Evolutionary conservation across 257 asterid genomes (phyloP).

Genomic region (Plectranthus barbatus): DNA sequence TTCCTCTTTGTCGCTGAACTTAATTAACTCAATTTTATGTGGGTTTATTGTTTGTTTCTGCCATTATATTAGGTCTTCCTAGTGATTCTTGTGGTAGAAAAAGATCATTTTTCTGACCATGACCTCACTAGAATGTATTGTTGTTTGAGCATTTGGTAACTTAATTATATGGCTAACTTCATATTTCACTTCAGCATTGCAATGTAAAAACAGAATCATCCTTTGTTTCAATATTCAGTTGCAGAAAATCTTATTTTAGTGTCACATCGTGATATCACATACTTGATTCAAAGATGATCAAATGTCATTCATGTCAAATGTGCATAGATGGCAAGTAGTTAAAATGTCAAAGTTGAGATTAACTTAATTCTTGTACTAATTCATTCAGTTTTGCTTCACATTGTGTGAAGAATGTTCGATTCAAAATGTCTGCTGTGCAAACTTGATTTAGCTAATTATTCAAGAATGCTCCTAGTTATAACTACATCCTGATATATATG

Average conservation of each 20-base stretch:
- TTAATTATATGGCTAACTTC: too few relatives aligned
- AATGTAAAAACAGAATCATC: not conserved
- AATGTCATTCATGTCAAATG: not conserved
- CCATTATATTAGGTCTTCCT: not conserved
- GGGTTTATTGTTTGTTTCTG: too few relatives aligned
- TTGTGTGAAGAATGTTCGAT: not conserved
- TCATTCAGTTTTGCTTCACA: not conserved
- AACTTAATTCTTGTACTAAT: too few relatives aligned
- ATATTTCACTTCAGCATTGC: too few relatives aligned
- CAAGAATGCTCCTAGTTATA: not conserved
- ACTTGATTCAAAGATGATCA: not conserved
- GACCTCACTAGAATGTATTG: not conserved
- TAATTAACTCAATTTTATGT: not conserved
- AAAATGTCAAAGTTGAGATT: too few relatives aligned
- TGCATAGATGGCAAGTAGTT: slow-evolving; percentile 1
- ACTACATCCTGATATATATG: too few relatives aligned
- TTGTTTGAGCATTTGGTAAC: not conserved
- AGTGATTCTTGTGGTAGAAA: not conserved
- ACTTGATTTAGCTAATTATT: not conserved
- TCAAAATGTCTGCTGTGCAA: not conserved
- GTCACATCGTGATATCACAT: too few relatives aligned
- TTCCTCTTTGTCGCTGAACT: not conserved
- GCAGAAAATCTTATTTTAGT: not conserved
- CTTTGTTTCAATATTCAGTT: not conserved
- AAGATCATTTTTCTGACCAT: too few relatives aligned